Evolutionary conservation across 768 basidiomycete genomes (phyloP).

Genomic region (Hygrophoropsis aurantiaca): DNA sequence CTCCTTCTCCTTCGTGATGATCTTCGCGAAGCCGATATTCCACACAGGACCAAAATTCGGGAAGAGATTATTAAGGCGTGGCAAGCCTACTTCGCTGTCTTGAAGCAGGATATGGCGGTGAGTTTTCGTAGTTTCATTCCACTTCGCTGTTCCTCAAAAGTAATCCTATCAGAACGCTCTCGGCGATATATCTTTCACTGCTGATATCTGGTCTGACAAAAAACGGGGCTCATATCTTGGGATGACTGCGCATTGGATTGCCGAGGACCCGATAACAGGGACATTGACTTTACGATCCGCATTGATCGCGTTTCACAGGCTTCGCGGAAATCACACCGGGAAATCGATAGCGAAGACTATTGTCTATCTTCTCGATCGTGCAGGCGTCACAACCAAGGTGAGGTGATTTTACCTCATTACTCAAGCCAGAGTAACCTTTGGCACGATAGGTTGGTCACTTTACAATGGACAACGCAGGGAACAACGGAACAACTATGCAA

Average conservation of each 20-base stretch:
- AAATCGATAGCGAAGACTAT: not conserved
- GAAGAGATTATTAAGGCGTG: conserved; percentile 22
- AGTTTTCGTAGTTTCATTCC: conserved; percentile 2
- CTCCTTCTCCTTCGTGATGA: conserved; percentile 19
- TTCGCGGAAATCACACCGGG: conserved; percentile 13
- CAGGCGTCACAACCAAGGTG: not conserved
- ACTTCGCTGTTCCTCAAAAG: not conserved
- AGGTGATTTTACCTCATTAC: not conserved
- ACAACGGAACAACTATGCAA: conserved; percentile 13
- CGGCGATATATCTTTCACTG: conserved; percentile 22
- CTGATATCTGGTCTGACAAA: conserved; percentile 33
- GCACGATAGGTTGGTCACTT: not conserved
- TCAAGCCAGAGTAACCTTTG: not conserved
- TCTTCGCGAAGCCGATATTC: conserved; percentile 24
- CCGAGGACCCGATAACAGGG: not conserved
- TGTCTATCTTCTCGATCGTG: not conserved
- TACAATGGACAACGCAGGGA: conserved; percentile 12
- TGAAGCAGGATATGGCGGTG: conserved; percentile 24
- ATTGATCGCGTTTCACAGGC: conserved; percentile 13
- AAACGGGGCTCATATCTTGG: conserved; percentile 29
- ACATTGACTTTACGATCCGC: not conserved
- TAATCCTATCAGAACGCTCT: conserved; percentile 7
- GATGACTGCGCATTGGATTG: conserved; percentile 30
- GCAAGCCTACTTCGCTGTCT: conserved; percentile 12
- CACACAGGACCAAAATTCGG: conserved; percentile 18